These are phyloP conservation scores for Echeveria elegans DNA, from an alignment of 164 flowering plant genomes.

Conservation along the genomic window DNA sequence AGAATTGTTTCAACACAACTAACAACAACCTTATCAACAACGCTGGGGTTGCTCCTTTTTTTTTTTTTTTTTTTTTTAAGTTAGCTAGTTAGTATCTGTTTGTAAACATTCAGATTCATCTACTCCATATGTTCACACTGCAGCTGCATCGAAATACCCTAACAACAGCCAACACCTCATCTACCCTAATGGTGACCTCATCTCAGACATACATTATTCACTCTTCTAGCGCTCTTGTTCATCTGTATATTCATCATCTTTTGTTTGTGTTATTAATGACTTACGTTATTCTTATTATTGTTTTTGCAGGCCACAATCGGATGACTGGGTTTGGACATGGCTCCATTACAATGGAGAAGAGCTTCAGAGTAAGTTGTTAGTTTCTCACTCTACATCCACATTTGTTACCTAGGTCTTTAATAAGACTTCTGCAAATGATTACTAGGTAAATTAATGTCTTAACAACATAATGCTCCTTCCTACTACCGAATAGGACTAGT, in stretches of 20 bases:
- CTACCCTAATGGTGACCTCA: background rate
- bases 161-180: background rate
- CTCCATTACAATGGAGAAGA: conserved; percentile 59
- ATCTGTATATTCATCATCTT: no score
- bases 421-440: background rate
- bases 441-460: background rate
- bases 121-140: background rate
- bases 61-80: background rate
- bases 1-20: no score
- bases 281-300: conserved; percentile 27
- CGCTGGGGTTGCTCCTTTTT: background rate
- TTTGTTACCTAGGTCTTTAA: no score
- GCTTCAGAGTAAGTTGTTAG: conserved; percentile 47
- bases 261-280: background rate
- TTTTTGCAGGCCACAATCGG: conserved; percentile 33
- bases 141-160: background rate
- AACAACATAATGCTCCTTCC: background rate
- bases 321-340: conserved; percentile 55
- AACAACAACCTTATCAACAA: no score
- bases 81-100: no score
- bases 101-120: background rate
- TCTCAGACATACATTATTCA: no score
- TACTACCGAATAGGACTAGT: background rate
- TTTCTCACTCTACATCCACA: background rate
- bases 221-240: conserved; percentile 22